phyloP scores from a whole-genome alignment of 306 rosid species.

The Cicer bijugum region DNA sequence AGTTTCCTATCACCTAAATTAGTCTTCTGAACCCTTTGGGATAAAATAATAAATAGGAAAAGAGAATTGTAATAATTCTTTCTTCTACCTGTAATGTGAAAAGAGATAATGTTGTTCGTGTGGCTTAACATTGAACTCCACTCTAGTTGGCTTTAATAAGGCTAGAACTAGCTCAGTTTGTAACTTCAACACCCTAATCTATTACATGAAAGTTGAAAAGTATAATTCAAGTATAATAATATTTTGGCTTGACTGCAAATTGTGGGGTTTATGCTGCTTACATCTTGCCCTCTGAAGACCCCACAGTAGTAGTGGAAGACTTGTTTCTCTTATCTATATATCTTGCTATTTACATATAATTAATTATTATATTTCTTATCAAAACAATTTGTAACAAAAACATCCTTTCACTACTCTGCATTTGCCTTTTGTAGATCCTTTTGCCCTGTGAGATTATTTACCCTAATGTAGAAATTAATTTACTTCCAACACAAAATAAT shows the following conservation, averaged over 20 bases:
- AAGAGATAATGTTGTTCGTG: constrained; percentile 12
- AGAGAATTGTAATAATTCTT: constrained; percentile 11
- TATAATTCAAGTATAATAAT: constrained; percentile 9
- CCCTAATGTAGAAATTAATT: constrained; percentile 38
- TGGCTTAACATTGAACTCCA: constrained; percentile 28
- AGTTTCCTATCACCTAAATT: not conserved
- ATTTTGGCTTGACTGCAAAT: constrained; percentile 17
- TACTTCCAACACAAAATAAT: constrained; percentile 16
- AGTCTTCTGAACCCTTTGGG: constrained; percentile 12
- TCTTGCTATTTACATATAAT: constrained; percentile 8
- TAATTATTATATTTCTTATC: not conserved
- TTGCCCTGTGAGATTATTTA: not conserved
- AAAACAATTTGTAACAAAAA: not conserved
- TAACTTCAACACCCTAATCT: constrained; percentile 18
- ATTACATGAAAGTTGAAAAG: constrained; percentile 11
- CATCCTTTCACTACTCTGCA: constrained; percentile 20
- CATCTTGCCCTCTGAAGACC: constrained; percentile 27
- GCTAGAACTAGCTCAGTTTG: constrained; percentile 27
- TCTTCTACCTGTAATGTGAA: constrained; percentile 30
- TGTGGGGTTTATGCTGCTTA: constrained; percentile 16
- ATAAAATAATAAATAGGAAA: constrained; percentile 28
- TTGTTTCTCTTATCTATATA: constrained; percentile 8
- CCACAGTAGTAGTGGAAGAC: constrained; percentile 10
- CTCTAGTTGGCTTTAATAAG: constrained; percentile 4
- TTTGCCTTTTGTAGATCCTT: constrained; percentile 42